Conservation (phyloP, 1,284 basidiomycete species). For the Cutaneotrichosporon cavernicola region DNA sequence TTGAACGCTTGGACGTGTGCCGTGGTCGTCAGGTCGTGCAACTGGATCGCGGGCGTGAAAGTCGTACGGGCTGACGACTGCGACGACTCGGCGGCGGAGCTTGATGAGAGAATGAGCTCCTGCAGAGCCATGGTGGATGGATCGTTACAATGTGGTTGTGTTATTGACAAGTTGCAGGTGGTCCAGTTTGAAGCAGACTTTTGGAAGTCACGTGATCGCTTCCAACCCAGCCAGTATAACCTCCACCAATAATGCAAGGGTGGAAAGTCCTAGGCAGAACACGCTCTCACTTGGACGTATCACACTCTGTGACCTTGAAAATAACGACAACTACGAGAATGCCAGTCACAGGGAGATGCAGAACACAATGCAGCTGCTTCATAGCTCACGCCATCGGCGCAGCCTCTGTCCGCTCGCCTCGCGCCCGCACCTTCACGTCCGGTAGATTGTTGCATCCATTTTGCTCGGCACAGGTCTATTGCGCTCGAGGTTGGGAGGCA, state of each 20-base stretch:
- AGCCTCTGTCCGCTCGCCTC: neutral
- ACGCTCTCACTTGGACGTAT: neutral
- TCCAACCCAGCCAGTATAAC: neutral
- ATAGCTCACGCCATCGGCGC: neutral
- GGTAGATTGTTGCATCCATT: conserved; percentile 28
- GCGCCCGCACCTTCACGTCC: neutral
- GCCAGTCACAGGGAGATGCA: neutral
- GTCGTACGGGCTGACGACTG: conserved; percentile 23
- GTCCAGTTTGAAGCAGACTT: conserved; percentile 7
- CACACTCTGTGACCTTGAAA: neutral
- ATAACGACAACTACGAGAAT: neutral
- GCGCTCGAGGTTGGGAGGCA: conserved; percentile 10
- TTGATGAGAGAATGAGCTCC: conserved; percentile 49
- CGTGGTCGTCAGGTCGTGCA: conserved; percentile 51
- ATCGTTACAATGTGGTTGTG: neutral
- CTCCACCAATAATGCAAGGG: neutral
- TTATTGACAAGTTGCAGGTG: neutral
- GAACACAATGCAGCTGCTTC: neutral
- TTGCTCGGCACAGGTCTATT: conserved; percentile 18
- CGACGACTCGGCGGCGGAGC: conserved; percentile 34
- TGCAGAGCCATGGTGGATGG: conserved; percentile 37
- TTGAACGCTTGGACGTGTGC: conserved; percentile 53
- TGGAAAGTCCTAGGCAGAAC: neutral
- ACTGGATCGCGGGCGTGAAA: conserved; percentile 48
- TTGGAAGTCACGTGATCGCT: conserved; percentile 16